These are phyloP conservation scores for Torulaspora pretoriensis DNA, from an alignment of 1,139 yeast species.

Conservation along the genomic window DNA sequence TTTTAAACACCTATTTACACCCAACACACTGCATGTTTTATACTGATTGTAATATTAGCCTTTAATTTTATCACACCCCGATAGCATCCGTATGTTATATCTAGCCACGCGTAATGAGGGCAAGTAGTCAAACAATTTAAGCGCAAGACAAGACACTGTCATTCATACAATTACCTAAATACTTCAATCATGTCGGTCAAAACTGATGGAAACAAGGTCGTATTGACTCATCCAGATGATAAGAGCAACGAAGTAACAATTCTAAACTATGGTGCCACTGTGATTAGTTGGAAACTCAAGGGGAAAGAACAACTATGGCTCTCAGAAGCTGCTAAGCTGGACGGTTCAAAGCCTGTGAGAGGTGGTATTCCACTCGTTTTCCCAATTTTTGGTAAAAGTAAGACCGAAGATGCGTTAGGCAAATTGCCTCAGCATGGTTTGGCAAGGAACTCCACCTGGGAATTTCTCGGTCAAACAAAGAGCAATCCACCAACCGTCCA, in stretches of 20 bases:
- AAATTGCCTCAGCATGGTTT: constrained; percentile 91
- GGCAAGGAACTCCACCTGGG: constrained; percentile 88
- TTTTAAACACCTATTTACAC: background rate
- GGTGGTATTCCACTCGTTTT: constrained; percentile 97
- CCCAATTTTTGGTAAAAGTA: constrained; percentile 85
- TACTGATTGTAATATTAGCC: constrained; percentile 2
- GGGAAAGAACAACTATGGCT: constrained; percentile 74
- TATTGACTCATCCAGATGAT: constrained; percentile 53
- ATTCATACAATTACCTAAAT: background rate
- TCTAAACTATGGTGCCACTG: constrained; percentile 84
- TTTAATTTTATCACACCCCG: background rate
- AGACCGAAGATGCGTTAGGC: constrained; percentile 36
- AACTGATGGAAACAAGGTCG: constrained; percentile 60
- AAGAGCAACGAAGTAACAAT: constrained; percentile 56
- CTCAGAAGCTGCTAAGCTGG: constrained; percentile 71
- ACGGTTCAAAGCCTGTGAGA: constrained; percentile 88
- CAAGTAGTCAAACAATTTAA: background rate
- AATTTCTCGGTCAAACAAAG: constrained; percentile 77
- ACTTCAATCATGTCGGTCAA: constrained; percentile 44
- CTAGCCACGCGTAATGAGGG: background rate
- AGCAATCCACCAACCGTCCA: constrained; percentile 66
- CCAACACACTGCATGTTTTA: background rate
- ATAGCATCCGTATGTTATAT: background rate
- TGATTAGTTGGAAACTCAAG: constrained; percentile 70
- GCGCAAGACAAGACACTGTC: background rate